Evolutionary conservation across 108 stramenopile genomes (phyloP), one percentile per base, ranked within the genome.

Genomic region (Cyclotella baltica): DNA sequence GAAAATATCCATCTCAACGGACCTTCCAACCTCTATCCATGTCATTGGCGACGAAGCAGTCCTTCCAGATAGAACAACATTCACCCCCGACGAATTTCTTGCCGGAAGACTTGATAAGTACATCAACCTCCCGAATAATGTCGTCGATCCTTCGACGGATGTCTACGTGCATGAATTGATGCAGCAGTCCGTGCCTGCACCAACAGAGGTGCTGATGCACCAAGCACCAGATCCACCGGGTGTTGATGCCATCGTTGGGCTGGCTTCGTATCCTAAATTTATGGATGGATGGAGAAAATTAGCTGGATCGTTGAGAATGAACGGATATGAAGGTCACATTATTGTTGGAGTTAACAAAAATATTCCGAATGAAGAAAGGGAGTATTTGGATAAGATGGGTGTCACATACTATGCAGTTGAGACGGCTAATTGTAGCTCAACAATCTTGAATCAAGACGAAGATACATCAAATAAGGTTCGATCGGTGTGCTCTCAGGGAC

Each of bases 261-360:
- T 83, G 73, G 83, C 83, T 43, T 75, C 83, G 37, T 83, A 83
- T 69, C 73, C 73, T 19, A 61, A 23, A 3, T 80, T 80, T 47
- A 53, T 62, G 59, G 37, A 58, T 33, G 78, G 78, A 16, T 83
- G 78, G 78, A 48, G 57, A n/a, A 74, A 69, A 27, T 86, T 89
- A 47, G 90, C 91, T 0, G 90, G 90, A 16, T 87, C 90, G n/a
- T 67, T 93, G 3, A 81, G 92, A 37, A 78, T 75, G 18, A 64
- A 88, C 35, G 92, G 92, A 46, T 92, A 86, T 48, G 67, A 84
- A 33, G 92, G 92, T 16, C 81, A 91, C 52, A 88, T 93, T 56
- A 90, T 93, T 51, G 62, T 93, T 0, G 90, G 83, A 23, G 86
- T 93, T 9, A 64, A 87, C 13, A 81, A 83, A 18, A 69, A 84